Percentiles rank a stretch among this genome's conserved stretches.
Evolutionary conservation across 225 moss, liverwort and hornwort species (phyloP).

Genomic region (Polytrichum commune): DNA sequence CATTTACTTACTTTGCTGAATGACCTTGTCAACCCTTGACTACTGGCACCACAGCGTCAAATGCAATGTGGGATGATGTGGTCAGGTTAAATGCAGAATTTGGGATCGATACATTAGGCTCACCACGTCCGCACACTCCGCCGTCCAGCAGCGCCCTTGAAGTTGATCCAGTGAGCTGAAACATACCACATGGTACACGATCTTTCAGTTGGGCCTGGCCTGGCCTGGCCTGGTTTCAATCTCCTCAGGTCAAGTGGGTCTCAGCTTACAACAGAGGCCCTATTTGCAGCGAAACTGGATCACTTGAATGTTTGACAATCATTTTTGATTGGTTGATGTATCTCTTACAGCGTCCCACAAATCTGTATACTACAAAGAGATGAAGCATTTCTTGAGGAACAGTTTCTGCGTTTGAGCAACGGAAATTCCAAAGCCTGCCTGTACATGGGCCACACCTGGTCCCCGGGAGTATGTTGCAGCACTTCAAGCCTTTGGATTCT

Average conservation of each 20-base stretch:
- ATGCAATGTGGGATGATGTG: slow-evolving; percentile 67
- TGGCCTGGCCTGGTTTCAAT: slow-evolving; percentile 1
- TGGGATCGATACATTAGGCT: slow-evolving; percentile 47
- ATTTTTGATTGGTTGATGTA: slow-evolving; percentile 8
- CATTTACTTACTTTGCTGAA: neutral
- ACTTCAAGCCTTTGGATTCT: neutral
- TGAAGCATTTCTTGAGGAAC: slow-evolving; percentile 11
- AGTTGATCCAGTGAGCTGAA: slow-evolving; percentile 51
- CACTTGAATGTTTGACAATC: neutral
- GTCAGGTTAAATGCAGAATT: slow-evolving; percentile 65
- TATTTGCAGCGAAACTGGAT: slow-evolving; percentile 7
- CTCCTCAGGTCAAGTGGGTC: slow-evolving; percentile 6
- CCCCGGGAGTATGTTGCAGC: slow-evolving; percentile 4
- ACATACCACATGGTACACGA: no score
- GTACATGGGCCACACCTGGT: slow-evolving; percentile 4
- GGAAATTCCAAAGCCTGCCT: neutral
- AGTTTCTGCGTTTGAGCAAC: slow-evolving; percentile 6
- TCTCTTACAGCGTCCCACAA: slow-evolving; percentile 16
- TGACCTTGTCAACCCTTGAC: slow-evolving; percentile 37
- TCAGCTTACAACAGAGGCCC: neutral
- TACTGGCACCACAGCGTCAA: slow-evolving; percentile 37
- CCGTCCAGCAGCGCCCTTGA: slow-evolving; percentile 48
- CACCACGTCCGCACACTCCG: slow-evolving; percentile 61
- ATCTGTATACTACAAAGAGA: slow-evolving; percentile 31
- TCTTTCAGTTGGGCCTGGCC: neutral